Evolutionary conservation across 768 basidiomycete genomes (phyloP).

Genomic region (Leccinum disarticulatum): DNA sequence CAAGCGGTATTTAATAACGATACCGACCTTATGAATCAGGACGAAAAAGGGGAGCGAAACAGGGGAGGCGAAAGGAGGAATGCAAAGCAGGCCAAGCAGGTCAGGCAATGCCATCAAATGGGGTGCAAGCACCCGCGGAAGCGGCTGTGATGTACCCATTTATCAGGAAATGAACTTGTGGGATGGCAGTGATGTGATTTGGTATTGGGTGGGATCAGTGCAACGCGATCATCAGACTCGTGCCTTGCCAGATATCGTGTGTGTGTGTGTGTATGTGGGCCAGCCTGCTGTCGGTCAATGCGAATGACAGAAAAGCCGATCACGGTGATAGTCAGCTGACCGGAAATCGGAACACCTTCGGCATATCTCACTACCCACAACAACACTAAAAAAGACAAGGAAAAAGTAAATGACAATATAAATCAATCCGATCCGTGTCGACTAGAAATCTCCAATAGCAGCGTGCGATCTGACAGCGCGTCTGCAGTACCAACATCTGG

Average conservation of each 20-base stretch:
- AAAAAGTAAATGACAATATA: neutral
- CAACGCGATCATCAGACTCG: neutral
- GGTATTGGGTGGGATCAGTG: neutral
- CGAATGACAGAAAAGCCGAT: neutral
- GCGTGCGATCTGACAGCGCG: slow-evolving; percentile 29
- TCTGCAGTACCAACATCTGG: slow-evolving; percentile 16
- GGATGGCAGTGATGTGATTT: neutral
- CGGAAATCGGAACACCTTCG: neutral
- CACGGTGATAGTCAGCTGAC: neutral
- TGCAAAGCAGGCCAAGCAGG: neutral
- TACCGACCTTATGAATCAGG: neutral
- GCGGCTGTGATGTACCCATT: neutral
- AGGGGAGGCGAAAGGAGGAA: neutral
- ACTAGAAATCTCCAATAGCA: slow-evolving; percentile 19
- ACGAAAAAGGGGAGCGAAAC: neutral
- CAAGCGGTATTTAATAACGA: neutral
- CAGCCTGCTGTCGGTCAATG: neutral
- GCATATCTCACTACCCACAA: slow-evolving; percentile 3
- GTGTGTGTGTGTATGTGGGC: neutral
- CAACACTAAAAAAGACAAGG: neutral
- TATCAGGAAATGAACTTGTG: neutral
- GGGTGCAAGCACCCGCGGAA: neutral
- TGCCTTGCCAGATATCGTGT: slow-evolving; percentile 6
- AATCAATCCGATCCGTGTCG: slow-evolving; percentile 16
- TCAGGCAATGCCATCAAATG: neutral